These are phyloP conservation scores for Platanthera guangdongensis DNA, from an alignment of 106 monocot genomes.

Conservation along the genomic window DNA sequence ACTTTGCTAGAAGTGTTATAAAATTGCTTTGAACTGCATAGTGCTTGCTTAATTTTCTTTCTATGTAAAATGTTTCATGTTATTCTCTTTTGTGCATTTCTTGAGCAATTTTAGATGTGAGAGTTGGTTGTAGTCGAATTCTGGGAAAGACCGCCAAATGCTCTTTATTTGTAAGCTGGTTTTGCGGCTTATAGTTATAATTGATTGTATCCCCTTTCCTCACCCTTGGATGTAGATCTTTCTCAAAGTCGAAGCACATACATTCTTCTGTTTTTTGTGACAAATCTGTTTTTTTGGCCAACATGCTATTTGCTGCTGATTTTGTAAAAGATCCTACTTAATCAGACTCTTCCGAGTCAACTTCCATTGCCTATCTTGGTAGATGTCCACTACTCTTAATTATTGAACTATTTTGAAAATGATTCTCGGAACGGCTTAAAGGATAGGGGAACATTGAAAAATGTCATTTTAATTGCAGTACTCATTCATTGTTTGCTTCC, in stretches of 20 bases:
- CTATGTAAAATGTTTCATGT: not conserved
- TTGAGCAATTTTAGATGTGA: too few species aligned
- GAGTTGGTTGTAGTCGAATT: too few species aligned
- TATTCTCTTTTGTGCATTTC: not conserved
- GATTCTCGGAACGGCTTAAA: not conserved
- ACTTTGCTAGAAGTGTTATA: not conserved
- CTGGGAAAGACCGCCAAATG: too few species aligned
- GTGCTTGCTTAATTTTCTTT: not conserved
- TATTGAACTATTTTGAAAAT: not conserved
- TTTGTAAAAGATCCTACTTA: not conserved
- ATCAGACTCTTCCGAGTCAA: not conserved
- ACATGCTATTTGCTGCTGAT: not conserved
- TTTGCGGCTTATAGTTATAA: too few species aligned
- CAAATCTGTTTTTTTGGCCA: not conserved
- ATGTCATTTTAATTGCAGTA: not conserved
- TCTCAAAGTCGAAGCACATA: too few species aligned
- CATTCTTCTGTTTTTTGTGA: too few species aligned
- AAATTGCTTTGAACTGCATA: not conserved
- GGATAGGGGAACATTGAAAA: not conserved
- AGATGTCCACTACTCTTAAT: not conserved
- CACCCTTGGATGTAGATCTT: too few species aligned
- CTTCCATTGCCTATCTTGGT: not conserved
- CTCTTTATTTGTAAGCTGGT: too few species aligned
- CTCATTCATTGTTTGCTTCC: not conserved
- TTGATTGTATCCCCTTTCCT: too few species aligned